Evolutionary conservation across 2,329 filamentous ascomycete genomes (phyloP).

Genomic region (Trichoderma lentiforme): DNA sequence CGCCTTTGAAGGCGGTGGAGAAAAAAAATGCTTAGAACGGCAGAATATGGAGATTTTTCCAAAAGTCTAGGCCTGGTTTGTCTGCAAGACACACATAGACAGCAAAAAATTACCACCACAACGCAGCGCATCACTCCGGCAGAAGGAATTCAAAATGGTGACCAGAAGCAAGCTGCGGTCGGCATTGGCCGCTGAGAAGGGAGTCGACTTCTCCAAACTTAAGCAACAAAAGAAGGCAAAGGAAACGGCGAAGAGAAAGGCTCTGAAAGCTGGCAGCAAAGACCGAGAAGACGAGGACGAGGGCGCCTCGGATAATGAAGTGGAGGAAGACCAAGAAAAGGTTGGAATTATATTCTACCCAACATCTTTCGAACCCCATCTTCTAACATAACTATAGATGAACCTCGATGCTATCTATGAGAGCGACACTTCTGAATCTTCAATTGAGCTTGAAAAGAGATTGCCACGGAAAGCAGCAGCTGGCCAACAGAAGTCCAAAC

Average conservation of each 20-base stretch:
- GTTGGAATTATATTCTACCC: neutral
- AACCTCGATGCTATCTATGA: slow-evolving; percentile 58
- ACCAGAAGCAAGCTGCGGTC: slow-evolving; percentile 50
- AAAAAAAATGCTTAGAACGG: slow-evolving; percentile 4
- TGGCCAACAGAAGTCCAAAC: slow-evolving; percentile 12
- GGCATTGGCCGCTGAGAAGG: slow-evolving; percentile 54
- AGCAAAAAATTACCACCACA: neutral
- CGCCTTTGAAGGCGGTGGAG: slow-evolving; percentile 8
- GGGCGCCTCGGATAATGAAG: slow-evolving; percentile 40
- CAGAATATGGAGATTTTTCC: slow-evolving; percentile 16
- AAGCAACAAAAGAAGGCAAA: slow-evolving; percentile 50
- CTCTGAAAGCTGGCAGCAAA: slow-evolving; percentile 26
- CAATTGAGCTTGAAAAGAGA: slow-evolving; percentile 74
- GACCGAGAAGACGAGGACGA: slow-evolving; percentile 29
- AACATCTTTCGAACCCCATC: too few species aligned
- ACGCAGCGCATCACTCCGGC: neutral
- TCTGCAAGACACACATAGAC: neutral
- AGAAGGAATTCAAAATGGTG: slow-evolving; percentile 37
- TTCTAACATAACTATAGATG: slow-evolving; percentile 34
- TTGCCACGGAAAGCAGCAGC: slow-evolving; percentile 46
- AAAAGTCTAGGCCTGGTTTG: neutral
- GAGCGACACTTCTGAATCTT: slow-evolving; percentile 63
- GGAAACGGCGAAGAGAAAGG: slow-evolving; percentile 40
- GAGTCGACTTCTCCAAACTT: slow-evolving; percentile 50
- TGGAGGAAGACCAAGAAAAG: slow-evolving; percentile 33